phyloP scores from a whole-genome alignment of 1,139 yeast genomes.

The Saccharomyces hybrid region DNA sequence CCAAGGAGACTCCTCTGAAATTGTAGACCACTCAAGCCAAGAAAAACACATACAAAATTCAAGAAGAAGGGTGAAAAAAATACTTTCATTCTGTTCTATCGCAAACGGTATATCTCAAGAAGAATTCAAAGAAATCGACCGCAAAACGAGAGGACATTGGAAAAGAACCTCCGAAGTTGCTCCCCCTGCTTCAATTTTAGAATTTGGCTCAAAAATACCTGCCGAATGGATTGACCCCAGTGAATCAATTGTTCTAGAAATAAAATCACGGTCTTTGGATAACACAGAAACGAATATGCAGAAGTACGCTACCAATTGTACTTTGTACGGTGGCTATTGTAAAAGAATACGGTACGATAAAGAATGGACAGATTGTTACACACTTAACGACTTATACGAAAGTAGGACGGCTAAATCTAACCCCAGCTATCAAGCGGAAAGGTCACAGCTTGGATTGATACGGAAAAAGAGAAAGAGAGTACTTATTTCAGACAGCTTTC shows the following conservation, averaged over 20 bases:
- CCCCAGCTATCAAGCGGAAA: conserved; percentile 8
- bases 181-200: conserved; percentile 37
- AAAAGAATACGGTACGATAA: conserved; percentile 64
- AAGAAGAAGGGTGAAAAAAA: conserved; percentile 25
- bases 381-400: conserved; percentile 20
- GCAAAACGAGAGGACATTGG: conserved; percentile 59
- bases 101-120: conserved; percentile 74
- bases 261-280: conserved; percentile 72
- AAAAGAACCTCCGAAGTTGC: conserved; percentile 33
- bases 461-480: conserved; percentile 11
- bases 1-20: conserved; percentile 10
- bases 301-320: conserved; percentile 56
- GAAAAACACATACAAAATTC: conserved; percentile 4
- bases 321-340: conserved; percentile 73
- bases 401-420: conserved; percentile 1
- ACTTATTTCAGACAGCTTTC: background rate
- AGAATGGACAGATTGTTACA: conserved; percentile 46
- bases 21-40: conserved; percentile 9
- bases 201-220: conserved; percentile 58
- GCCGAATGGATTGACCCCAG: conserved; percentile 72
- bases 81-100: conserved; percentile 64
- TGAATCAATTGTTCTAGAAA: conserved; percentile 72
- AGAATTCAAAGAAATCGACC: conserved; percentile 53
- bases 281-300: conserved; percentile 35
- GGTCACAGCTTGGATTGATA: conserved; percentile 17